Evolutionary conservation across 805 yeast species (phyloP), one percentile per base, ranked within the genome.

Genomic region (Candida qinlingensis): DNA sequence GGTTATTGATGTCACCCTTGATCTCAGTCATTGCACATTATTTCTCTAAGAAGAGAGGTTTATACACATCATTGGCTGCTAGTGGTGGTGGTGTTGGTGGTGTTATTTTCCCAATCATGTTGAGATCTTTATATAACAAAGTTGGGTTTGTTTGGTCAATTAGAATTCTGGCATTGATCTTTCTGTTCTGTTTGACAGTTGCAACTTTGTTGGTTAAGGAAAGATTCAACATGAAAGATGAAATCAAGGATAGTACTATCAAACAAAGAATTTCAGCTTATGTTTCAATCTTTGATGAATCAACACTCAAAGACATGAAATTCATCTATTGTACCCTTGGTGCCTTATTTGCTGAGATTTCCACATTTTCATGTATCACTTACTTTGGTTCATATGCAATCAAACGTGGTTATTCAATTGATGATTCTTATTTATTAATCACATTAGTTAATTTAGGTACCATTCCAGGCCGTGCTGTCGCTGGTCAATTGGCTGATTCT

Each of bases 111-210:
- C 79, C 81, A 11, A 60, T 75, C 39, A 66, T 74, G 66, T 67
- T 77, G 13, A 68, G 74, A 39, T 60, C 58, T 19, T 60, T 77
- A 42, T 69, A 73, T 44, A 50, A 55, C 6, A 56, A 61, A 11
- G 68, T 76, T 27, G 84, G 84, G 1, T 78, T 75, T 55, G 68
- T 66, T 9, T 79, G 84, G 83, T 74, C 79, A 4, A 67, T 76
- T 40, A 67, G 85, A 44, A 65, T 71, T 12, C 62, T 77, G 42
- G 78, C 77, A 0, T 72, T 79, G 53, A 59, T 77, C 19, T 65
- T 71, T 42, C 33, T 54, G 25, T 50, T 42, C 5, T 61, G 64
- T 41, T 55, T 65, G 13, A 8, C 55, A 1, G 34, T 59, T 25
- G 60, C 71, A 1, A 42, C 61, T 4, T 27, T 57, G 0, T 53